Evolutionary conservation across 371 early-diverging fungal genomes (phyloP), one percentile per base, ranked within the genome.

Genomic region (Mucor piriformis): DNA sequence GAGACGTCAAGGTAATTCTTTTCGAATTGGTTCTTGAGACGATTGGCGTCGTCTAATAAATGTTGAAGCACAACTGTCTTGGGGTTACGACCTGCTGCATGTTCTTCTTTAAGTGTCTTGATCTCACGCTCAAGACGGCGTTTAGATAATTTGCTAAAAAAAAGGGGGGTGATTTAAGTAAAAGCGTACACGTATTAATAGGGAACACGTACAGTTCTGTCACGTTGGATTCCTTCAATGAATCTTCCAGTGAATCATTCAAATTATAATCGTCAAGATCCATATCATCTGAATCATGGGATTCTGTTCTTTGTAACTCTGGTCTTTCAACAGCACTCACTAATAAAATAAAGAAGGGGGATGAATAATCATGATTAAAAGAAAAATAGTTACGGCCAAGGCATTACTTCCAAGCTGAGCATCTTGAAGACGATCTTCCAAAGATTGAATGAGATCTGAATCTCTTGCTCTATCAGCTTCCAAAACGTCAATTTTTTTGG

Each of bases 381-480:
- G 18, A 42, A 6, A 18, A 18, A 8, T 8, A 42, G 18, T 1
- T 50, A 43, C 64, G n/a, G n/a, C n/a, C n/a, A n/a, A n/a, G n/a
- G n/a, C n/a, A n/a, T 67, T 76, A 70, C 81, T 86, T 34, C 82
- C 81, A 10, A 94, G 79, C 64, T 96, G 95, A 34, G 90, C 73
- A 69, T 97, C 94, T 46, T 86, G 85, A 23, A 95, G 73, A 32
- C 84, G 76, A 33, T 94, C 95, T 68, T 95, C 94, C 42, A 96
- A 70, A 0, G 81, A 53, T 49, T 83, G 82, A 46, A 94, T 92
- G 37, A 86, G 86, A 27, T 95, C 95, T 23, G 78, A 64, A 67
- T 92, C 91, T 38, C 83, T 73, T 40, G 71, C 69, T 51, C 82
- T 68, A 44, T 91, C 91, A 15, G 78, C 74, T 50, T 93, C 92